Conservation (phyloP, 768 basidiomycete genomes). For the Omphalotus guepiniiformis region DNA sequence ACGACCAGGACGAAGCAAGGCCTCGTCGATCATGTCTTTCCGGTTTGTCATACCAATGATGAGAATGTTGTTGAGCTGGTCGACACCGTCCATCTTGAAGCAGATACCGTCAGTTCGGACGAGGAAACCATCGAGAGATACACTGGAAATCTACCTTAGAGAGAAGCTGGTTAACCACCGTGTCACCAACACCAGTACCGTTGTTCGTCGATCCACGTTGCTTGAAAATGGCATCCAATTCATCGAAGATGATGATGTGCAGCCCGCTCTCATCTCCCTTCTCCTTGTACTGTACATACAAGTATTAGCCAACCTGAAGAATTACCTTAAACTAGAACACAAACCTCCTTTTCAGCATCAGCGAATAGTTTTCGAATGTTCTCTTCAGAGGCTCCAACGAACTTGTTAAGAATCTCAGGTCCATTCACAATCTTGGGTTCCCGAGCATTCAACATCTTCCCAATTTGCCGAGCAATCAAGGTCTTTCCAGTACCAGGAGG, state of each 20-base stretch:
- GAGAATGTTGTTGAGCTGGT: conserved; percentile 97
- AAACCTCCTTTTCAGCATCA: conserved; percentile 96
- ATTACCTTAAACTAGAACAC: neutral
- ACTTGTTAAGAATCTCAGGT: conserved; percentile 96
- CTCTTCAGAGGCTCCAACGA: conserved; percentile 95
- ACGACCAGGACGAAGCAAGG: conserved; percentile 93
- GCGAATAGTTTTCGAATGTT: conserved; percentile 96
- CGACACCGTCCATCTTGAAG: conserved; percentile 95
- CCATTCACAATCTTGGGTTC: conserved; percentile 99
- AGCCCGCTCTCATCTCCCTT: conserved; percentile 96
- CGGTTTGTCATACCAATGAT: conserved; percentile 99
- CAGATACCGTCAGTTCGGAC: neutral
- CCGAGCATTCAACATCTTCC: conserved; percentile 96
- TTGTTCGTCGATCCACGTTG: conserved; percentile 90
- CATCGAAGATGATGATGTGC: conserved; percentile 99
- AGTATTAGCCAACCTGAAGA: neutral
- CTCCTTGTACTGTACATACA: conserved; percentile 73
- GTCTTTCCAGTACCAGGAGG: conserved; percentile 99
- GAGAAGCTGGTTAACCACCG: conserved; percentile 95
- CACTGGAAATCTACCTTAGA: conserved; percentile 72
- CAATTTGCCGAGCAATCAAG: conserved; percentile 95
- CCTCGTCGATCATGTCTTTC: conserved; percentile 98
- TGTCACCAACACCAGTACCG: conserved; percentile 98
- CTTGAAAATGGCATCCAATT: conserved; percentile 97
- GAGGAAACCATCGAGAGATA: neutral